These are phyloP conservation scores for Rhizoclosmatium sp. DNA, from an alignment of 192 early-diverging fungal genomes.

Conservation along the genomic window DNA sequence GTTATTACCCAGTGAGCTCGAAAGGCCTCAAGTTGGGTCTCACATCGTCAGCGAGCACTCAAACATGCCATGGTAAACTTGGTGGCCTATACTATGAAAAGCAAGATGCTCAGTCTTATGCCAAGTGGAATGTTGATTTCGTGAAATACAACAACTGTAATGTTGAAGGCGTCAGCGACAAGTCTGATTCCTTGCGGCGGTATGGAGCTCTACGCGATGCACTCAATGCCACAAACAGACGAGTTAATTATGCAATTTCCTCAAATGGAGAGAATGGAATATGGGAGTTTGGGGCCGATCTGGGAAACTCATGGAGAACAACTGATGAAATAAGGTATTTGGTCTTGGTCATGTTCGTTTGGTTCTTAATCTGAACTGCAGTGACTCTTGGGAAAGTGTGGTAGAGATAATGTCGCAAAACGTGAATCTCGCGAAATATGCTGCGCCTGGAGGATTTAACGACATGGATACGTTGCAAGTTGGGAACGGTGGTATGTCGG, in stretches of 20 bases:
- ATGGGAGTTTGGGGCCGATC: conserved; percentile 47
- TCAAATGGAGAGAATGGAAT: conserved; percentile 51
- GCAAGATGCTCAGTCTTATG: conserved; percentile 58
- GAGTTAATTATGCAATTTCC: conserved; percentile 54
- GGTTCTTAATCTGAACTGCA: no score
- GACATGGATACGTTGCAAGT: conserved; percentile 67
- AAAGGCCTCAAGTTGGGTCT: conserved; percentile 55
- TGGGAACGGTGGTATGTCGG: conserved; percentile 59
- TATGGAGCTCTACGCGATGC: conserved; percentile 51
- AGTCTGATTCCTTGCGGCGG: conserved; percentile 14
- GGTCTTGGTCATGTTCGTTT: no score
- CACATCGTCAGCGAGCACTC: conserved; percentile 52
- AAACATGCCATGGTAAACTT: conserved; percentile 59
- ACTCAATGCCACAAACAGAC: conserved; percentile 48
- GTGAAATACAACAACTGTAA: conserved; percentile 71
- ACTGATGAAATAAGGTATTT: conserved; percentile 27
- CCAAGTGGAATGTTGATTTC: conserved; percentile 66
- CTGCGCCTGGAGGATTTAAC: conserved; percentile 52
- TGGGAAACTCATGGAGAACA: conserved; percentile 52
- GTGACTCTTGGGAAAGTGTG: no score
- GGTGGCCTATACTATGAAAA: conserved; percentile 59
- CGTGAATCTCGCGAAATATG: neutral
- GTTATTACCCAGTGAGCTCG: conserved; percentile 46
- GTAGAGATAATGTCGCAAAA: neutral
- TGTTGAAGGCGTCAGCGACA: conserved; percentile 30